These are phyloP conservation scores for Starmerella khaoyaiensis DNA, from an alignment of 805 yeast genomes.

Conservation along the genomic window DNA sequence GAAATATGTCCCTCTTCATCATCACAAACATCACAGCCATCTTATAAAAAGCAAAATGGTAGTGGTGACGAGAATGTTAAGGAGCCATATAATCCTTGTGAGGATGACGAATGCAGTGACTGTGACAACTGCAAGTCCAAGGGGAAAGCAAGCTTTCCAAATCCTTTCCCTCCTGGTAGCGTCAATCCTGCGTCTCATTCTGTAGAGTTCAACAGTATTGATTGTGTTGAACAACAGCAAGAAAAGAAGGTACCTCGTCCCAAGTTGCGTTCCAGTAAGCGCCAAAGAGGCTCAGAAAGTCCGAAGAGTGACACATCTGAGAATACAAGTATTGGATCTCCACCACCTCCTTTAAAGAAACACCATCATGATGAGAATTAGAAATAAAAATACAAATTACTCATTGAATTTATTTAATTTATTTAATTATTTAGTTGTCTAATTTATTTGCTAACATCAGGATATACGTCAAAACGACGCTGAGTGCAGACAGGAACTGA, in stretches of 20 bases:
- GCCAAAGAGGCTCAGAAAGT: neutral
- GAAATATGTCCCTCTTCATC: neutral
- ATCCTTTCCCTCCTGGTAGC: conserved; percentile 16
- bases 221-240: conserved; percentile 14
- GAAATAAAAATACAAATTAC: too few relatives aligned
- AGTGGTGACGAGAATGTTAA: too few relatives aligned
- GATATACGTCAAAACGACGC: conserved; percentile 56
- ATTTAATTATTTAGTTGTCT: neutral
- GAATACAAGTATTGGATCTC: neutral
- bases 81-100: conserved; percentile 14
- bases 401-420: neutral
- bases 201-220: conserved; percentile 12
- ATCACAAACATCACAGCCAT: neutral
- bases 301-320: neutral
- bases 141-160: conserved; percentile 11
- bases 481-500: conserved; percentile 59
- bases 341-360: neutral
- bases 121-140: neutral
- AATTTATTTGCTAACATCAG: conserved; percentile 29
- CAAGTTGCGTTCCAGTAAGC: neutral
- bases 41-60: too few relatives aligned
- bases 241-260: conserved; percentile 9
- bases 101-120: conserved; percentile 1
- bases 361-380: too few relatives aligned
- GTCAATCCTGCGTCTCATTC: conserved; percentile 12